A percentile compares a stretch with the other conserved stretches of the same genome.
Evolutionary conservation across 345 rosid species (phyloP).

Genomic region (Litchi chinensis): DNA sequence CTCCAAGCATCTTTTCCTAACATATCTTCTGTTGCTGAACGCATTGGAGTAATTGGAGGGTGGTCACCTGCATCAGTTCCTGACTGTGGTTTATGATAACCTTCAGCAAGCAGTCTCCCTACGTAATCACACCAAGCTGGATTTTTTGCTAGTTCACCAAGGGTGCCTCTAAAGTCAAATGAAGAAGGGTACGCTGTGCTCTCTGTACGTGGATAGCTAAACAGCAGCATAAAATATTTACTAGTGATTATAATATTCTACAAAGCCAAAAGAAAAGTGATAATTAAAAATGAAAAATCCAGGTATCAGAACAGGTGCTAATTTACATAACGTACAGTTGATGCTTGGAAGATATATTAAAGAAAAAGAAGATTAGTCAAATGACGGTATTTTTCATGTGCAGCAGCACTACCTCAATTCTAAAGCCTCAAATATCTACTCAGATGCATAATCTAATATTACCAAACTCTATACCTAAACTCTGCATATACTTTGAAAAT

Average conservation of each 20-base stretch:
- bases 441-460: no score
- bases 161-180: constrained; percentile 82
- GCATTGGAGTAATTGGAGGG: constrained; percentile 97
- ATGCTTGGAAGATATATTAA: no score
- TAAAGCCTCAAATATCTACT: no score
- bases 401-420: no score
- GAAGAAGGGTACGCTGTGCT: constrained; percentile 97
- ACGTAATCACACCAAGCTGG: constrained; percentile 64
- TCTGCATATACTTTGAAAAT: no score
- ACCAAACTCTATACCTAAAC: no score
- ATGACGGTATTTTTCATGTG: no score
- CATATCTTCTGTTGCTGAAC: constrained; percentile 67
- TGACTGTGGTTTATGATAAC: constrained; percentile 64
- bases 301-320: neutral
- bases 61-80: constrained; percentile 98
- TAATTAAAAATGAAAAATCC: neutral
- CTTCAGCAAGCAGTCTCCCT: constrained; percentile 60
- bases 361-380: neutral
- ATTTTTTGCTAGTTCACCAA: constrained; percentile 56
- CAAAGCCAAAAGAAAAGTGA: neutral
- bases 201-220: constrained; percentile 94
- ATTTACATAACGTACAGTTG: neutral
- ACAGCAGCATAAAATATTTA: constrained; percentile 19
- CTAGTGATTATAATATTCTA: constrained; percentile 8
- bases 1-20: constrained; percentile 91